Evolutionary conservation across 2,329 filamentous ascomycete species (phyloP), one percentile per base, ranked within the genome.

Genomic region (Fusarium equiseti): DNA sequence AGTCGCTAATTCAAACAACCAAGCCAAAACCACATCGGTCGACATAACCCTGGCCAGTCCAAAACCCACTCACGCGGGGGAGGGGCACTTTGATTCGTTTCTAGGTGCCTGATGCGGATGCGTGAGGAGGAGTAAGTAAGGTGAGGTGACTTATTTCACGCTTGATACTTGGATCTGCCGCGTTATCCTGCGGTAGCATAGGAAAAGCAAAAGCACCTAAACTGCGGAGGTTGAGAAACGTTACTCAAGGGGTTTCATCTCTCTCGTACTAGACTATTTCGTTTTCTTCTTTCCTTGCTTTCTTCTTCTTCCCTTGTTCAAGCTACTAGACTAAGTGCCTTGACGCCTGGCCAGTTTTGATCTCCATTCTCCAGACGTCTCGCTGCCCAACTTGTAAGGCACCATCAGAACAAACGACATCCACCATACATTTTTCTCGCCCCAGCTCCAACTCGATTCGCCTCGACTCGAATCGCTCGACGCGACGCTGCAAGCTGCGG

Each of bases 371-470:
- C 42, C 24, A 63, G 55, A 55, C 49, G 53, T 65, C 67, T 74
- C 63, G 74, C 74, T 69, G 73, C 74, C 74, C 73, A 75, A 76
- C 65, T 75, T 64, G 60, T 67, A 70, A 74, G 74, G 72, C 74
- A 71, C 44, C 63, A 43, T 53, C 24, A 67, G 63, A 62, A 32
- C 35, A 31, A 44, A 58, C 51, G 52, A 66, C 62, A 65, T 54
- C 49, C 62, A 65, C 63, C 46, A 53, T 59, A 53, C 70, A 55
- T 62, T 73, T 40, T 60, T 65, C 70, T 75, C 65, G 65, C 74
- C 71, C 74, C 42, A 60, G 58, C 53, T 66, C 49, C 63, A 43
- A 59, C 35, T 43, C 43, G 35, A 32, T 50, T 62, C 48, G 63
- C 48, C 43, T 65, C 62, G 61, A 65, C 45, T 57, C 58, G 51